phyloP scores from a whole-genome alignment of 495 filamentous ascomycete species.

The Talaromyces nanjingensis region DNA sequence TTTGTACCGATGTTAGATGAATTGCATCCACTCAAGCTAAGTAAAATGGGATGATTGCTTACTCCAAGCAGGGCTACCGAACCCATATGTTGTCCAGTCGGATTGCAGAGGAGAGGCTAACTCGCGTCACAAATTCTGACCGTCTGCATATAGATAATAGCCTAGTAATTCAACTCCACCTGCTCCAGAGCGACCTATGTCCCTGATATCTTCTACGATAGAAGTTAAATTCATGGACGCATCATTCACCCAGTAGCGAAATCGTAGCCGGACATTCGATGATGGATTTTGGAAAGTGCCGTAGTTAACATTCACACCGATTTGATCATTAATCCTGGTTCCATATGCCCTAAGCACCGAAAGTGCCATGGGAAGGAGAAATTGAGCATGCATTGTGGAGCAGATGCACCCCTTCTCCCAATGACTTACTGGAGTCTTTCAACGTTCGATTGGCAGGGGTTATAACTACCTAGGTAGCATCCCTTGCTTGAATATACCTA shows the following conservation, averaged over 20 bases:
- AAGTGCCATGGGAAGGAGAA: slow-evolving; percentile 59
- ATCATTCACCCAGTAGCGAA: slow-evolving; percentile 33
- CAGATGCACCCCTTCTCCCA: background rate
- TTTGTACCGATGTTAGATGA: too few species aligned
- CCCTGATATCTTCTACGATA: background rate
- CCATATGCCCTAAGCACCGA: slow-evolving; percentile 54
- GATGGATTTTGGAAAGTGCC: slow-evolving; percentile 18
- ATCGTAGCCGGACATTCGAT: slow-evolving; percentile 23
- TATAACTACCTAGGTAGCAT: background rate
- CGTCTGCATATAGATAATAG: too few species aligned
- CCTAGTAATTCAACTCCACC: background rate
- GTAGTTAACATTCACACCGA: slow-evolving; percentile 50
- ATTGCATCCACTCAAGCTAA: too few species aligned
- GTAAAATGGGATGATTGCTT: too few species aligned
- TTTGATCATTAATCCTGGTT: slow-evolving; percentile 47
- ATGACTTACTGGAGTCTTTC: background rate
- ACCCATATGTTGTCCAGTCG: too few species aligned
- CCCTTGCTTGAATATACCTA: background rate
- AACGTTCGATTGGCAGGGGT: background rate
- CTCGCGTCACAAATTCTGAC: too few species aligned
- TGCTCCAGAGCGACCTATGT: background rate
- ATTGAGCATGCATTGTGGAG: slow-evolving; percentile 34
- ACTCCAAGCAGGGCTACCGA: too few species aligned
- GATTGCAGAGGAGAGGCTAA: too few species aligned
- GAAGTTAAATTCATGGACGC: slow-evolving; percentile 9